Evolutionary conservation across 306 rosid species (phyloP).

Genomic region (Crataegus laevigata): DNA sequence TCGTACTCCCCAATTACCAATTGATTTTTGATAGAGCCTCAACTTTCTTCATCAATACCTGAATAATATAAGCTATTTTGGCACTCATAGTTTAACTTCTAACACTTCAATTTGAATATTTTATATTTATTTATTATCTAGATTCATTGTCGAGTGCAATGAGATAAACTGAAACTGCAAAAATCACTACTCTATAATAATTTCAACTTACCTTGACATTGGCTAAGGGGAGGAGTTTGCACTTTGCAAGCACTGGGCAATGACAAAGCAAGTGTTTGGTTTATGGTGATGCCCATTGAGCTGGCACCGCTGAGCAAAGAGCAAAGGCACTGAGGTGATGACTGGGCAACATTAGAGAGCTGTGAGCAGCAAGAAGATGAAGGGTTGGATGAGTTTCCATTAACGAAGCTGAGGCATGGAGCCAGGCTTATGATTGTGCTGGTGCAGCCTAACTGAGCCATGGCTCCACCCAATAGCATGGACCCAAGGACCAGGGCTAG

Average conservation of each 20-base stretch:
- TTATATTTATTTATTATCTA: too few species aligned
- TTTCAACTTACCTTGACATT: slow-evolving; percentile 35
- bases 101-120: too few species aligned
- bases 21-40: too few species aligned
- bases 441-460: slow-evolving; percentile 56
- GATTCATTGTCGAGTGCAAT: too few species aligned
- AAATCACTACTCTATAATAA: neutral
- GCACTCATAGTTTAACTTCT: too few species aligned
- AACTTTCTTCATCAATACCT: too few species aligned
- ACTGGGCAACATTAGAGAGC: slow-evolving; percentile 50
- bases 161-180: too few species aligned
- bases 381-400: slow-evolving; percentile 54
- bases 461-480: slow-evolving; percentile 21
- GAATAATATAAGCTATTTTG: too few species aligned
- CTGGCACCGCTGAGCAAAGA: slow-evolving; percentile 46
- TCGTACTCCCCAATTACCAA: too few species aligned
- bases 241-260: slow-evolving; percentile 61
- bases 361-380: slow-evolving; percentile 64
- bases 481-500: slow-evolving; percentile 26
- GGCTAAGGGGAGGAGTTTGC: slow-evolving; percentile 53
- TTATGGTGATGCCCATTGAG: slow-evolving; percentile 45
- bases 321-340: slow-evolving; percentile 74
- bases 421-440: slow-evolving; percentile 32
- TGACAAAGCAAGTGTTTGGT: slow-evolving; percentile 54
- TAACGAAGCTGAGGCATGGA: slow-evolving; percentile 54